Percentiles rank a stretch among this genome's conserved stretches.
Evolutionary conservation across 2,329 filamentous ascomycete species (phyloP).

Genomic region (Leptosphaerulina australis): DNA sequence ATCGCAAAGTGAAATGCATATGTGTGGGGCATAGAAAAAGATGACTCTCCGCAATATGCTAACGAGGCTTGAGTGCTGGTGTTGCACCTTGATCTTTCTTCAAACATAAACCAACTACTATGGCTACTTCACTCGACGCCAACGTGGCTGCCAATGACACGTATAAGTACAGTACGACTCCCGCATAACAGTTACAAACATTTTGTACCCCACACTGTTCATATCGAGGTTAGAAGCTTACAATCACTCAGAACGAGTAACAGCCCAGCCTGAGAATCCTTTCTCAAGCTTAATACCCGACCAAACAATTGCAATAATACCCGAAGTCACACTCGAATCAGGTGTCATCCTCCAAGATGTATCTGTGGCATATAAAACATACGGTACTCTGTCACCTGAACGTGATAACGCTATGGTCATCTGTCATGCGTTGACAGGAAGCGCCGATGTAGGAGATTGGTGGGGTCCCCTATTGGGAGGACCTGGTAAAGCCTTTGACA

Average conservation of each 20-base stretch:
- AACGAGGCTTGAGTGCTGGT: conserved; percentile 17
- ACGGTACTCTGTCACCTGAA: conserved; percentile 62
- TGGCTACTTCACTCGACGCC: conserved; percentile 26
- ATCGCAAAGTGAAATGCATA: conserved; percentile 25
- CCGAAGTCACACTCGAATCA: conserved; percentile 90
- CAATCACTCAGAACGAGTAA: conserved; percentile 41
- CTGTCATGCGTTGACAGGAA: conserved; percentile 85
- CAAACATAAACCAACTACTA: conserved; percentile 16
- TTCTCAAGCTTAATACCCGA: conserved; percentile 85
- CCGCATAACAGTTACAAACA: neutral
- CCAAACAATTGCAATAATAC: conserved; percentile 84
- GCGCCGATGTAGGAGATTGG: conserved; percentile 85
- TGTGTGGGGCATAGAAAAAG: conserved; percentile 20
- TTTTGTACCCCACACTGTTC: neutral
- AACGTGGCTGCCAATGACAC: conserved; percentile 28
- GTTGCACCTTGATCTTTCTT: conserved; percentile 12
- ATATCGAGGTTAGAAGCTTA: conserved; percentile 19
- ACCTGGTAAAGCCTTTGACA: conserved; percentile 78
- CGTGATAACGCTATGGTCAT: conserved; percentile 69
- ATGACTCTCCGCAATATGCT: conserved; percentile 38
- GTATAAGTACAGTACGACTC: conserved; percentile 32
- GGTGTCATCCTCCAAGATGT: conserved; percentile 82
- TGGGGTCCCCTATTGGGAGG: conserved; percentile 84
- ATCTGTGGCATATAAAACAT: conserved; percentile 68
- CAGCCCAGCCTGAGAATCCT: conserved; percentile 84